Percentiles rank a stretch among this genome's conserved stretches.
phyloP scores from a whole-genome alignment of 768 basidiomycete genomes.

The Clavulina sp. region DNA sequence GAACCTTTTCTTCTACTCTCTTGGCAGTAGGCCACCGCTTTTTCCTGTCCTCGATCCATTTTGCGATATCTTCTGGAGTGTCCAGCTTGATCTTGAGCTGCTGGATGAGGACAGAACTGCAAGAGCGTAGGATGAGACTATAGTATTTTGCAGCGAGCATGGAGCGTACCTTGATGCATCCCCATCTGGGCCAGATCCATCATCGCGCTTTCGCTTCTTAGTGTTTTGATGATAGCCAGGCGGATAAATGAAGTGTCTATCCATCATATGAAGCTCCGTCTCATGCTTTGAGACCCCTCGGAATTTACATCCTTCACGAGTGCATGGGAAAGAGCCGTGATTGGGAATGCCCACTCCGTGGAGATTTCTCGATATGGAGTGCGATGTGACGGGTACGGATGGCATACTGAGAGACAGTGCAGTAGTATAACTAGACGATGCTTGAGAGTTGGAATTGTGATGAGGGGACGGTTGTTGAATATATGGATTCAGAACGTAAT shows the following conservation, averaged over 20 bases:
- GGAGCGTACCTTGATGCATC: slow-evolving; percentile 3
- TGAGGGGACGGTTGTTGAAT: too few species aligned
- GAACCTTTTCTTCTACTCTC: slow-evolving; percentile 53
- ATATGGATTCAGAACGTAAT: too few species aligned
- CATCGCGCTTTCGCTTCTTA: slow-evolving; percentile 52
- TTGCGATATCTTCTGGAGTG: slow-evolving; percentile 61
- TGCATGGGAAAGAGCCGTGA: slow-evolving; percentile 3
- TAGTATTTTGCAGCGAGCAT: neutral
- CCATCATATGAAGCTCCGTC: slow-evolving; percentile 74
- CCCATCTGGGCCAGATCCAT: slow-evolving; percentile 27
- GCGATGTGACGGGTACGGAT: too few species aligned
- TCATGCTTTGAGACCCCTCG: slow-evolving; percentile 43
- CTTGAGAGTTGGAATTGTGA: too few species aligned
- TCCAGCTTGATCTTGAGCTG: slow-evolving; percentile 66
- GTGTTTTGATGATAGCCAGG: slow-evolving; percentile 45
- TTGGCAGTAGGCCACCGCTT: slow-evolving; percentile 62
- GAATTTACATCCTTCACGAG: slow-evolving; percentile 38
- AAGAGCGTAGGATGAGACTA: neutral
- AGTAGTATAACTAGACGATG: too few species aligned
- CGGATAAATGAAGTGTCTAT: slow-evolving; percentile 72
- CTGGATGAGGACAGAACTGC: slow-evolving; percentile 38
- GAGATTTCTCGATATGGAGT: too few species aligned
- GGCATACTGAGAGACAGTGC: too few species aligned
- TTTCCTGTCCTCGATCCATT: slow-evolving; percentile 81
- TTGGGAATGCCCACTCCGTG: too few species aligned